Conservation (phyloP, 2,329 filamentous ascomycete species). For the Ophiocordyceps camponoti-leonardi region DNA sequence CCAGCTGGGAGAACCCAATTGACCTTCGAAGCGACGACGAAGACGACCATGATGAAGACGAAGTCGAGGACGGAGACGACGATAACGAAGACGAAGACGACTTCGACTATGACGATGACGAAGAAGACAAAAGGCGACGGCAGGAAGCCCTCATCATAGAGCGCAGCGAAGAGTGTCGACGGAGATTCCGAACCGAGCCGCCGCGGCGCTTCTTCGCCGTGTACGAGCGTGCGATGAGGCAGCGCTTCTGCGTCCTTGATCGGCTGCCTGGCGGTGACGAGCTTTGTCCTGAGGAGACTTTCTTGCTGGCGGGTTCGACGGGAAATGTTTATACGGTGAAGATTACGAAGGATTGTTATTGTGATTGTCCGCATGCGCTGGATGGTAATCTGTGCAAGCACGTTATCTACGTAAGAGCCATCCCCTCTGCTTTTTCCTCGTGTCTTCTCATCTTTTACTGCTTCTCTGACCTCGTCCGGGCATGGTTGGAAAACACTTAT, state of each 20-base stretch:
- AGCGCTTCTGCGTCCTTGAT: constrained; percentile 29
- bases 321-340: constrained; percentile 47
- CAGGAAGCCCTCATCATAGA: background rate
- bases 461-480: too few species aligned
- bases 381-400: constrained; percentile 49
- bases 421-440: too few species aligned
- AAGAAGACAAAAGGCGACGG: background rate
- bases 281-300: constrained; percentile 28
- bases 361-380: constrained; percentile 36
- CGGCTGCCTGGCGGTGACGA: constrained; percentile 17
- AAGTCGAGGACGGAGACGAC: background rate
- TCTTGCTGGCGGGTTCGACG: constrained; percentile 45
- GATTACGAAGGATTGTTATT: constrained; percentile 32
- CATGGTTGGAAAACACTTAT: background rate
- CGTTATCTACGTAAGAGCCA: constrained; percentile 31
- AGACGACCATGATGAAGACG: background rate
- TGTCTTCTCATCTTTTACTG: too few species aligned
- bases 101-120: too few species aligned
- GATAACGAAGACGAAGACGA: background rate
- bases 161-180: constrained; percentile 16
- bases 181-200: constrained; percentile 15
- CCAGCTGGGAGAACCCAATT: constrained; percentile 3
- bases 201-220: constrained; percentile 18
- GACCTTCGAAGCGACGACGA: constrained; percentile 1
- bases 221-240: constrained; percentile 20